Evolutionary conservation across 78 protist species (phyloP).

Genomic region (Anaeramoeba ignava): DNA sequence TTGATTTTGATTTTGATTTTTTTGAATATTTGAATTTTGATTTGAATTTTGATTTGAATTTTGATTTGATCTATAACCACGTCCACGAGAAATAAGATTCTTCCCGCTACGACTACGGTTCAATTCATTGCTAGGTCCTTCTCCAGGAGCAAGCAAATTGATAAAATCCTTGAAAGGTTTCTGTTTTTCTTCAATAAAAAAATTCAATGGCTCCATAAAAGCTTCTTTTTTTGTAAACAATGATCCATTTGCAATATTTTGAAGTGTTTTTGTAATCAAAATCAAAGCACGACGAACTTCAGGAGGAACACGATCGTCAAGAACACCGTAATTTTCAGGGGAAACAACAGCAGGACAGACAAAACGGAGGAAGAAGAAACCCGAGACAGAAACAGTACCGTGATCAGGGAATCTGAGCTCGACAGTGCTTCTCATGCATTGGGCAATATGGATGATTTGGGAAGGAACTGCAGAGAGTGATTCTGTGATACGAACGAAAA

Average conservation of each 20-base stretch:
- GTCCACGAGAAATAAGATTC: too few relatives aligned
- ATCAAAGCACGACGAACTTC: not conserved
- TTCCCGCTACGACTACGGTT: too few relatives aligned
- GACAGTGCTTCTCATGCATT: not conserved
- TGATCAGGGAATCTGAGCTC: not conserved
- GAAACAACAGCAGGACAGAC: not conserved
- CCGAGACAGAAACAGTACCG: not conserved
- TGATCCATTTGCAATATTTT: not conserved
- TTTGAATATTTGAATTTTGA: too few relatives aligned
- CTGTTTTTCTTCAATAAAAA: not conserved
- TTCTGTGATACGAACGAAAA: not conserved
- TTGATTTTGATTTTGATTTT: too few relatives aligned
- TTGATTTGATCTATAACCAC: too few relatives aligned
- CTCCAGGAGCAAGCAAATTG: not conserved
- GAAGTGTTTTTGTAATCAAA: not conserved
- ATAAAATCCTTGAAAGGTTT: not conserved
- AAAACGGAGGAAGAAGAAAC: not conserved
- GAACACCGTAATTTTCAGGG: not conserved
- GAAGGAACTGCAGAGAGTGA: not conserved
- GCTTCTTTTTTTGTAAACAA: not conserved
- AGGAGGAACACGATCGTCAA: not conserved
- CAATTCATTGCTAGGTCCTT: not conserved
- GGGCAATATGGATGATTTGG: not conserved
- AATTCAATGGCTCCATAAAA: not conserved
- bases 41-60: too few relatives aligned